Evolutionary conservation across 495 filamentous ascomycete species (phyloP).

Genomic region (Penicillium coffeae): DNA sequence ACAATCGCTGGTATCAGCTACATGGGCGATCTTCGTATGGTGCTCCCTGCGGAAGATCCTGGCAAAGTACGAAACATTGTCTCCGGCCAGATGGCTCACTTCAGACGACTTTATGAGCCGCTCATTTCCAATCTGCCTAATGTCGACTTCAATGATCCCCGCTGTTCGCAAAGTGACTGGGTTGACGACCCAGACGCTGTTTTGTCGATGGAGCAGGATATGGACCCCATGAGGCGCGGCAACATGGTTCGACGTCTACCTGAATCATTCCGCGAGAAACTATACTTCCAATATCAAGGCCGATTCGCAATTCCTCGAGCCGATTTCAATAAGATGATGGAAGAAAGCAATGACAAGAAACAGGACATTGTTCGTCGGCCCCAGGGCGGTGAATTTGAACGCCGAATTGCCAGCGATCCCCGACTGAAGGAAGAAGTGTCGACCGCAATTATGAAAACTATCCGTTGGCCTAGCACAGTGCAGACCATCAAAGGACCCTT

Average conservation of each 20-base stretch:
- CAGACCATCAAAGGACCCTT: constrained; percentile 79
- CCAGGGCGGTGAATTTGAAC: constrained; percentile 81
- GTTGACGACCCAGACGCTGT: constrained; percentile 58
- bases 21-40: constrained; percentile 91
- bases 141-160: constrained; percentile 69
- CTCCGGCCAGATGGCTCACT: constrained; percentile 81
- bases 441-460: constrained; percentile 74
- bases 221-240: constrained; percentile 81
- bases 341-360: constrained; percentile 61
- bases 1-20: constrained; percentile 91
- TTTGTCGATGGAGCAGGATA: constrained; percentile 71
- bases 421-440: constrained; percentile 64
- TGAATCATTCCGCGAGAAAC: constrained; percentile 76
- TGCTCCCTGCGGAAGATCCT: constrained; percentile 81
- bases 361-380: constrained; percentile 62
- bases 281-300: constrained; percentile 92
- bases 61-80: constrained; percentile 93
- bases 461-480: constrained; percentile 82
- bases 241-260: constrained; percentile 96
- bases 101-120: constrained; percentile 83
- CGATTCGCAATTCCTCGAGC: constrained; percentile 79
- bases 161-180: constrained; percentile 60
- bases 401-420: constrained; percentile 68
- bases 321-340: constrained; percentile 85
- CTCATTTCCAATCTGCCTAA: constrained; percentile 89